These are phyloP conservation scores for Rubroboletus satanas DNA, from an alignment of 768 basidiomycete species.

Conservation along the genomic window DNA sequence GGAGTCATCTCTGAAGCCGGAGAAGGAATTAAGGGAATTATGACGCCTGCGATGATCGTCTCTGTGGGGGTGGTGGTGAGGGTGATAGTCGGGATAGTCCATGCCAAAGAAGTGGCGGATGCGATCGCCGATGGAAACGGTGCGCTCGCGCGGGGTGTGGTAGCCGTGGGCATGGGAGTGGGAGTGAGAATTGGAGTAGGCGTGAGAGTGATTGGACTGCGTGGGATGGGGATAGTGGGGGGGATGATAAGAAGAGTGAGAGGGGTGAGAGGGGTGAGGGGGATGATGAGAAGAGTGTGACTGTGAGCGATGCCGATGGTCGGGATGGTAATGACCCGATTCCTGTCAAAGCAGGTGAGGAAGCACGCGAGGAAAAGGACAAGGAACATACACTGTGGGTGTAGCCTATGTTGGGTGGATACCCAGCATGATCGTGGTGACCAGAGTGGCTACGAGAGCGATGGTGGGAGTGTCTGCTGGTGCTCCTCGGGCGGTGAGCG, in stretches of 20 bases:
- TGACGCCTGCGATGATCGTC: conserved; percentile 22
- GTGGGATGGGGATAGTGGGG: conserved; percentile 13
- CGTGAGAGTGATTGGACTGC: conserved; percentile 6
- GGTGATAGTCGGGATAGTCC: conserved; percentile 7
- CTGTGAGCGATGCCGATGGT: conserved; percentile 9
- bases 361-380: neutral
- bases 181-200: conserved; percentile 6
- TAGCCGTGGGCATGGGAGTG: conserved; percentile 18
- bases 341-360: conserved; percentile 10
- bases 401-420: conserved; percentile 7
- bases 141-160: conserved; percentile 11
- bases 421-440: neutral
- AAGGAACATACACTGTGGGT: conserved; percentile 13
- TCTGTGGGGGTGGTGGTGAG: neutral
- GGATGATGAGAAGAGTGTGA: conserved; percentile 15
- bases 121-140: conserved; percentile 35
- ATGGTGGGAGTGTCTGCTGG: conserved; percentile 17
- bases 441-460: conserved; percentile 5
- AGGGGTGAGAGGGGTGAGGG: conserved; percentile 20
- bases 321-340: conserved; percentile 15
- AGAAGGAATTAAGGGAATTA: conserved; percentile 26
- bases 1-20: conserved; percentile 19
- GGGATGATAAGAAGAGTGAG: conserved; percentile 17
- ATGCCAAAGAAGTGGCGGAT: conserved; percentile 38
- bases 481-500: conserved; percentile 6